Conservation (phyloP, 371 early-diverging fungal species). For the Mucor mucedo region DNA sequence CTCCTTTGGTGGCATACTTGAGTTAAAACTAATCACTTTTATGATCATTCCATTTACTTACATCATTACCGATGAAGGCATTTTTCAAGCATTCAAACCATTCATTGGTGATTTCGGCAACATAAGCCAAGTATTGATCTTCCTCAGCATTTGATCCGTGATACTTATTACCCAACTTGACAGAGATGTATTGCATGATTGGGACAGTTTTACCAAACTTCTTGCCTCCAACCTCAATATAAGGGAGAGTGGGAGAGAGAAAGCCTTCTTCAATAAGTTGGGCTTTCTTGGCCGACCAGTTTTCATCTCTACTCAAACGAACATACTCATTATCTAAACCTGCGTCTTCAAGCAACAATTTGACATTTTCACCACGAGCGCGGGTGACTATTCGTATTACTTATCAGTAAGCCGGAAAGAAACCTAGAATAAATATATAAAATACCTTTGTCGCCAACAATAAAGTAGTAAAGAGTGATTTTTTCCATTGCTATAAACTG, state of each 20-base stretch:
- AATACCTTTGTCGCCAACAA: conserved; percentile 13
- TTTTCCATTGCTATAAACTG: conserved; percentile 10
- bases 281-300: conserved; percentile 12
- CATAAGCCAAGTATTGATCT: conserved; percentile 19
- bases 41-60: neutral
- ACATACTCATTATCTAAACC: conserved; percentile 34
- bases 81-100: conserved; percentile 10
- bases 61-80: neutral
- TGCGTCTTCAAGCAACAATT: conserved; percentile 24
- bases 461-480: conserved; percentile 15
- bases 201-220: conserved; percentile 23
- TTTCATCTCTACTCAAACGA: conserved; percentile 1
- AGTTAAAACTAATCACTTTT: neutral
- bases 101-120: conserved; percentile 13
- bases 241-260: conserved; percentile 24
- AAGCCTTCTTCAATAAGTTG: conserved; percentile 15
- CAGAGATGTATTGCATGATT: conserved; percentile 34
- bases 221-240: conserved; percentile 25
- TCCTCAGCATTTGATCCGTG: conserved; percentile 28
- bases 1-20: neutral
- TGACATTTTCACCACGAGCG: conserved; percentile 31
- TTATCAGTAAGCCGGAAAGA: too few relatives aligned
- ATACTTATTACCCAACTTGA: conserved; percentile 31
- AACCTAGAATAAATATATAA: neutral
- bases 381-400: conserved; percentile 8